These are phyloP conservation scores for Anaeramoeba ignava DNA, from an alignment of 78 protist species.

Conservation along the genomic window DNA sequence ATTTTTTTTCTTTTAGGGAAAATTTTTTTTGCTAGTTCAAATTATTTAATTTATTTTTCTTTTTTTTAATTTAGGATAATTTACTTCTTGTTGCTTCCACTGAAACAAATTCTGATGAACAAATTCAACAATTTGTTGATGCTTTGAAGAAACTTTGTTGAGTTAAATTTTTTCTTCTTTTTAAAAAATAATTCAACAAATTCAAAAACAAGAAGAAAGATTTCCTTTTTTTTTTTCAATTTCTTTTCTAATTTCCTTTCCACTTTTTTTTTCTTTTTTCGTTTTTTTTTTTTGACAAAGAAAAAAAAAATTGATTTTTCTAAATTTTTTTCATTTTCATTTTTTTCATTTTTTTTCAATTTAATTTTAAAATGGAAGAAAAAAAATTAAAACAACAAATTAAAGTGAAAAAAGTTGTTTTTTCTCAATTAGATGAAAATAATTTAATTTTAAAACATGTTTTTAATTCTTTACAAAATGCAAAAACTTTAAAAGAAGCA, in stretches of 20 bases:
- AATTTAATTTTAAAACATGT: too few relatives aligned
- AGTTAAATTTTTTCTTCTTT: constrained; percentile 1
- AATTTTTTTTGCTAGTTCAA: too few relatives aligned
- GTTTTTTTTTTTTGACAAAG: not conserved
- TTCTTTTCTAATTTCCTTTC: too few relatives aligned
- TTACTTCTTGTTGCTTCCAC: constrained; percentile 17
- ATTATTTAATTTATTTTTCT: too few relatives aligned
- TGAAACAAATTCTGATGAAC: constrained; percentile 15
- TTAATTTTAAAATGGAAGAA: not conserved
- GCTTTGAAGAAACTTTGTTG: constrained; percentile 10
- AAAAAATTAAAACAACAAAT: not conserved
- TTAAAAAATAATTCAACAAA: not conserved
- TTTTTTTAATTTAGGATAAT: not conserved
- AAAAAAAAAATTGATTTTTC: not conserved
- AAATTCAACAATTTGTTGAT: not conserved
- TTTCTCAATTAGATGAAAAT: too few relatives aligned
- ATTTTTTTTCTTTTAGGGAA: too few relatives aligned
- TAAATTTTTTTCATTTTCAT: constrained; percentile 3
- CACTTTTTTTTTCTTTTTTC: not conserved
- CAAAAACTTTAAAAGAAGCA: too few relatives aligned
- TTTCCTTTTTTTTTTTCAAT: constrained; percentile 8
- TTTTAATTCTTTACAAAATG: too few relatives aligned
- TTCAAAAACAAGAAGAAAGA: not conserved
- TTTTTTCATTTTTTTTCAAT: not conserved
- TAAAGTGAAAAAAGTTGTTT: too few relatives aligned